Evolutionary conservation across 2,329 filamentous ascomycete genomes (phyloP), one percentile per base, ranked within the genome.

Genomic region (Calonectria naviculata): DNA sequence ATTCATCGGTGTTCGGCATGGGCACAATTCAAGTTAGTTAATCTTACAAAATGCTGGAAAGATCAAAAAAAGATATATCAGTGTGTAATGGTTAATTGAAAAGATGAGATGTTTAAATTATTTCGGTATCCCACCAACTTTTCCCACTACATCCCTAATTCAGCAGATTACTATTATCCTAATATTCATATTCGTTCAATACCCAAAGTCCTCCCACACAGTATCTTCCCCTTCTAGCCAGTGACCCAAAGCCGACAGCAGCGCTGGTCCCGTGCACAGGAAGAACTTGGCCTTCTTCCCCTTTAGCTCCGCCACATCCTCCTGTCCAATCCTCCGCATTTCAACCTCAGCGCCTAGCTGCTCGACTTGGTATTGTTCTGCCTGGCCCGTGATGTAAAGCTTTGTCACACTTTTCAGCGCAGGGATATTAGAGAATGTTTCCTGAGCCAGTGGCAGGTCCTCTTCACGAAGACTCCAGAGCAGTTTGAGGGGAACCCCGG

Each of bases 381-480:
- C 72, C 4, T 65, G 73, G 0, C 90, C 87, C 0, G 94, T 95
- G 7, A 96, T 81, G 75, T 93, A 97, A 1, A 97, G 74, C 17
- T 74, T 87, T 29, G 92, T 88, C 19, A 84, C 84, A 0, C 69
- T 68, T 0, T 85, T 88, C 13, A 97, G 81, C 0, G 84, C 85
- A 0, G 85, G 85, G 70, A 89, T 86, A 38, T 81, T 83, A 28
- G 83, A 79, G 46, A 97, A 86, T 0, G 87, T 85, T 73, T 94
- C 90, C 1, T 85, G 76, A 0, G 91, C 92, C 1, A 97, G 81
- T 0, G 85, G 85, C 1, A 94, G 67, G 81, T 97, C 95, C 3
- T 85, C 86, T 0, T 82, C 80, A 8, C 88, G 85, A 5, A 95
- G 75, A 2, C 90, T 92, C 95, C 94, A 97, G 1, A 95, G 84